Base-by-base conservation (phyloP, 768 basidiomycete genomes). In the Psilocybe cyanescens region DNA sequence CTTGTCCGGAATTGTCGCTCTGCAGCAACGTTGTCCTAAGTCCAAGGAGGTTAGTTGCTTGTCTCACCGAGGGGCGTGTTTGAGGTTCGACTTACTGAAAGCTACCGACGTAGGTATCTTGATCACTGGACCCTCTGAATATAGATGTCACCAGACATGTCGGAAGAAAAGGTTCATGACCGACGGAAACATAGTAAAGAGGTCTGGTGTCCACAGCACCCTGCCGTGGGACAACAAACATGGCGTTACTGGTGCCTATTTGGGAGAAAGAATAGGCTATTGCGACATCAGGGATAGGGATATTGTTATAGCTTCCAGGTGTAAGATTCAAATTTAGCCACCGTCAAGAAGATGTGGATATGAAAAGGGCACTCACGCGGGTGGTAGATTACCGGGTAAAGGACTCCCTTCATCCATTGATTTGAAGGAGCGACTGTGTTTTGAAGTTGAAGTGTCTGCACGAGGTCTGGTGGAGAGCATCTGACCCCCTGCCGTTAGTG, bases 151-250 rank as follows among this genome's bases (percentile, higher is more conserved):
- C 54, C 19, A 64, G 54, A 45, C 63, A 68, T 28, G 53, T 60
- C 6, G 68, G 70, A 46, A 65, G 56, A 33, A 71, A 68, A 14
- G 69, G 59, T 44, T 69, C 65, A 39, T 63, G 48, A 4, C 56
- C 58, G 11, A 66, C 65, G 14, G 59, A 53, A 24, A 71, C 67
- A 53, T 65, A 56, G 41, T 71, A 71, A 8, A 65, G 29, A 8
- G 66, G 63, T 24, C 56, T 53, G 24, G 65, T 62, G 30, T 68
- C 68, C 3, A 61, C 53, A 4, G 60, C 54, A 17, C 56, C 51
- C 3, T 49, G 12, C 19, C 66, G 59, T 11, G 64, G 69, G n/a
- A 68, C 53, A 17, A 70, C 16, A 4, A 67, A 48, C 52, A 59
- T 60, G 8, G 45, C 51, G 44, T 58, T 61, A 4, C 30, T 61